Conservation (phyloP, 306 rosid species). For the Trifolium subterraneum region DNA sequence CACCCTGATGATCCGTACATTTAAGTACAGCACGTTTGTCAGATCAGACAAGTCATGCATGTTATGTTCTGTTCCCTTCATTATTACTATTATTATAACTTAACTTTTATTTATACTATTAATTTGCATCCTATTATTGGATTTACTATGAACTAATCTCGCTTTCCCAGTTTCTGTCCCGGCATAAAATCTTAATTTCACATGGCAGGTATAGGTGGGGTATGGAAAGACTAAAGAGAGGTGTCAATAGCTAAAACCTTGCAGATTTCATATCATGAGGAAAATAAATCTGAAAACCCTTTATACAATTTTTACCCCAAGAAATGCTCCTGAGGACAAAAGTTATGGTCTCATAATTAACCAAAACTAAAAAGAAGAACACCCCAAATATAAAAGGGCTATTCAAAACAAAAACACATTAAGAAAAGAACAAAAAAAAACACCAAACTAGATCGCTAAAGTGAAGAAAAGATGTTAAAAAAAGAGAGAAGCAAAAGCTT, state of each 20-base stretch:
- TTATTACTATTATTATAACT: background rate
- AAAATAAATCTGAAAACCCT: conserved; percentile 54
- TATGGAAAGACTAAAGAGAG: background rate
- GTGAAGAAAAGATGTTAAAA: conserved; percentile 61
- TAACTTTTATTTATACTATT: background rate
- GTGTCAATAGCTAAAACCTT: background rate
- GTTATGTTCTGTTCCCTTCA: background rate
- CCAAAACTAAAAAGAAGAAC: conserved; percentile 23
- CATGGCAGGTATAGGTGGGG: conserved; percentile 21
- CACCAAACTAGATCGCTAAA: background rate
- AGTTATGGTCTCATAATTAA: conserved; percentile 49
- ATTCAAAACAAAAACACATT: background rate
- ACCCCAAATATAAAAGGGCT: conserved; percentile 43
- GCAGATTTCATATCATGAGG: conserved; percentile 31
- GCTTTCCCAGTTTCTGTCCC: background rate
- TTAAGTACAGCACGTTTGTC: conserved; percentile 9
- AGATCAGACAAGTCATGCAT: conserved; percentile 20
- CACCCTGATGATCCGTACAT: background rate
- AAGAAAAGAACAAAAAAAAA: background rate
- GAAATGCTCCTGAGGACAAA: conserved; percentile 44
- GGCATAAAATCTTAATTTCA: conserved; percentile 16
- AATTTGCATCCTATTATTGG: background rate
- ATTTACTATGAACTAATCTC: background rate
- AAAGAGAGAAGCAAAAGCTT: conserved; percentile 61
- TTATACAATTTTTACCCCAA: conserved; percentile 55